phyloP scores from a whole-genome alignment of 805 yeast species.

The Candida sakaeoensis region DNA sequence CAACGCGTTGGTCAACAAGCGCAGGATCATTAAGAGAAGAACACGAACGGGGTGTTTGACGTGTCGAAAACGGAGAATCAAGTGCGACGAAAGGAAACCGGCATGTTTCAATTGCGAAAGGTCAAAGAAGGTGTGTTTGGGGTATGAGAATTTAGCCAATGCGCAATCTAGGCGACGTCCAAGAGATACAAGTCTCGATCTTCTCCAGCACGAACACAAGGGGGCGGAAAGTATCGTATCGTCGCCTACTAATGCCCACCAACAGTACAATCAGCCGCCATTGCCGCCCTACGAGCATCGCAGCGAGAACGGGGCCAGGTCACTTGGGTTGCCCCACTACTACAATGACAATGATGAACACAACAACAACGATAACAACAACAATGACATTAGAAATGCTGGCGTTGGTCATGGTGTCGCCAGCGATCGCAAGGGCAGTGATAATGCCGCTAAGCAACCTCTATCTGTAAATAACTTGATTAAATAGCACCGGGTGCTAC shows the following conservation, averaged over 20 bases:
- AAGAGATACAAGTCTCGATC: slow-evolving; percentile 12
- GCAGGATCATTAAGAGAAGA: slow-evolving; percentile 51
- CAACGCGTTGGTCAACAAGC: slow-evolving; percentile 29
- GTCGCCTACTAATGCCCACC: not conserved
- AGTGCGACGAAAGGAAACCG: slow-evolving; percentile 75
- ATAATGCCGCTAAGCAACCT: not conserved
- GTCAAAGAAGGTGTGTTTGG: slow-evolving; percentile 61
- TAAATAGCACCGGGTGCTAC: not conserved
- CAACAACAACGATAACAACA: not conserved
- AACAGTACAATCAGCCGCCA: not conserved
- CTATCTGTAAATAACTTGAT: not conserved
- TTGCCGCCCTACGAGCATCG: not conserved
- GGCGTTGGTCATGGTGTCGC: no score
- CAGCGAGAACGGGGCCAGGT: not conserved
- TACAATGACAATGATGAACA: not conserved
- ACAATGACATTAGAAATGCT: not conserved
- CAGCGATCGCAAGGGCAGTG: not conserved
- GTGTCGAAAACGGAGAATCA: slow-evolving; percentile 66
- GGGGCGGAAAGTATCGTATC: not conserved
- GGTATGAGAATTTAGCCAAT: slow-evolving; percentile 44
- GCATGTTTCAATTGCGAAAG: slow-evolving; percentile 66
- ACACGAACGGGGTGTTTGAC: slow-evolving; percentile 76
- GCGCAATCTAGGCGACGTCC: slow-evolving; percentile 10
- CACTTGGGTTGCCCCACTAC: not conserved
- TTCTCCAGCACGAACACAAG: not conserved